phyloP scores from a whole-genome alignment of 345 rosid genomes.

The Eucalyptus pumila region DNA sequence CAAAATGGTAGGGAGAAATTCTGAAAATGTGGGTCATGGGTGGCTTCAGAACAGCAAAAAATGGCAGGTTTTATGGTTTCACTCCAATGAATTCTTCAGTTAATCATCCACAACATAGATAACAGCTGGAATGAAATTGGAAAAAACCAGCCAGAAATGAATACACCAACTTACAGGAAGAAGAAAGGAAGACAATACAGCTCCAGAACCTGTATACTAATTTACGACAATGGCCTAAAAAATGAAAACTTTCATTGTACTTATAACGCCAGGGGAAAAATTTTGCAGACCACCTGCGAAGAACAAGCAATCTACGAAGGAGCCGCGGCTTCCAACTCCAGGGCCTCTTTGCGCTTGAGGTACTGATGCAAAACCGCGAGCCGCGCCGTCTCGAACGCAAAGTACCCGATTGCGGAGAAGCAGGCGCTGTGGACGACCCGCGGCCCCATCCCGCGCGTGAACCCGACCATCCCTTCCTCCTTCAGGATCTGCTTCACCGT shows the following conservation, averaged over 20 bases:
- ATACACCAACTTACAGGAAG: background rate
- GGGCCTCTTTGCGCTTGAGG: conserved; percentile 42
- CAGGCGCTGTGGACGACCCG: conserved; percentile 91
- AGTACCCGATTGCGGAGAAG: conserved; percentile 81
- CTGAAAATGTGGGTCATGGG: background rate
- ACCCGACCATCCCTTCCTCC: conserved; percentile 92
- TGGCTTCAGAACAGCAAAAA: background rate
- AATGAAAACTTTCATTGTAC: background rate
- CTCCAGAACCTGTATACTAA: background rate
- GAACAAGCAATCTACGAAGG: background rate
- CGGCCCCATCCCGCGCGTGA: conserved; percentile 79
- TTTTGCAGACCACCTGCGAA: background rate
- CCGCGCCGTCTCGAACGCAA: conserved; percentile 94
- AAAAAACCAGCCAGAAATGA: background rate
- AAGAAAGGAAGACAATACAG: background rate
- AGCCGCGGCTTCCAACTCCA: background rate
- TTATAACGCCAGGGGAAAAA: background rate
- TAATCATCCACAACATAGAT: background rate
- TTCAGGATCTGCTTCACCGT: conserved; percentile 67
- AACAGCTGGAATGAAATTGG: background rate
- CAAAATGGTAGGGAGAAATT: background rate
- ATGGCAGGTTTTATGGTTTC: background rate
- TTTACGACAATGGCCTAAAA: background rate
- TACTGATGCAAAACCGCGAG: conserved; percentile 58
- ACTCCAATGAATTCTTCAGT: background rate